Conservation (phyloP, 352 stramenopile genomes). For the Labyrinthula sp. region DNA sequence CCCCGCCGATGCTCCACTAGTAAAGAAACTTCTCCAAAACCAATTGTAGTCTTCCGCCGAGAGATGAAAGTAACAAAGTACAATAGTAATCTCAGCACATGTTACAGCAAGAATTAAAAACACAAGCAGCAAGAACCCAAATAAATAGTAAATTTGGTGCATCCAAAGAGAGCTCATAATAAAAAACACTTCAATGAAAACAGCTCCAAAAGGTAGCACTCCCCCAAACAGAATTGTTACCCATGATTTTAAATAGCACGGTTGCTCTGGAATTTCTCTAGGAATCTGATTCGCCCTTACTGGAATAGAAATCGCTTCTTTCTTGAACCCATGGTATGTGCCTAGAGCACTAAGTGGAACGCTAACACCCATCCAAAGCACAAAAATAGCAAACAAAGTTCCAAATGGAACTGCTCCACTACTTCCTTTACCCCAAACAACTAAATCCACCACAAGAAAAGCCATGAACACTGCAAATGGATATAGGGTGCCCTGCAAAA, state of each 20-base stretch:
- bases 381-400: slow-evolving; percentile 85
- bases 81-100: slow-evolving; percentile 94
- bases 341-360: slow-evolving; percentile 93
- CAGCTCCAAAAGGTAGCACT: slow-evolving; percentile 92
- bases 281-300: slow-evolving; percentile 93
- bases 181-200: slow-evolving; percentile 99
- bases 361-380: slow-evolving; percentile 96
- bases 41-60: slow-evolving; percentile 98
- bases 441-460: slow-evolving; percentile 91
- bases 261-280: slow-evolving; percentile 85
- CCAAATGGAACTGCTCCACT: slow-evolving; percentile 79
- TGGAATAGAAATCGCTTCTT: slow-evolving; percentile 42
- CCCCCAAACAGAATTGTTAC: slow-evolving; percentile 77
- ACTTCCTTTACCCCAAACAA: slow-evolving; percentile 73
- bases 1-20: slow-evolving; percentile 73
- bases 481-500: slow-evolving; percentile 81
- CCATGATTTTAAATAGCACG: slow-evolving; percentile 87
- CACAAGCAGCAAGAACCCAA: slow-evolving; percentile 92
- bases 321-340: slow-evolving; percentile 92
- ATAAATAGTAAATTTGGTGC: slow-evolving; percentile 94
- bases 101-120: slow-evolving; percentile 95
- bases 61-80: slow-evolving; percentile 99
- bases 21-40: slow-evolving; percentile 98
- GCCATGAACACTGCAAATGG: slow-evolving; percentile 81
- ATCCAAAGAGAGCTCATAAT: slow-evolving; percentile 93